phyloP scores from a whole-genome alignment of 2,329 filamentous ascomycete genomes.

The Calycina marina region DNA sequence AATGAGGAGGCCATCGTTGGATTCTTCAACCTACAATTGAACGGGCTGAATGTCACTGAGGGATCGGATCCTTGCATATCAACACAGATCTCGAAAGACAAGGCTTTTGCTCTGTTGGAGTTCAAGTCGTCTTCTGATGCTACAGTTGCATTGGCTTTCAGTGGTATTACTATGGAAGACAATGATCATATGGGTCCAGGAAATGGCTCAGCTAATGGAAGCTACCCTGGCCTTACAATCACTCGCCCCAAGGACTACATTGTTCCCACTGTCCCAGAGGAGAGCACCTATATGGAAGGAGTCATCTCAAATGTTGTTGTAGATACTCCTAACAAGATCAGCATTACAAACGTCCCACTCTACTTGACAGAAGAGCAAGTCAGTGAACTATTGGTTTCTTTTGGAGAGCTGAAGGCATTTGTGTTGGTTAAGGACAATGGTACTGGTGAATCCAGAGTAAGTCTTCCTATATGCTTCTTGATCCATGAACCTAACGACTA shows the following conservation, averaged over 20 bases:
- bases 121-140: slow-evolving; percentile 81
- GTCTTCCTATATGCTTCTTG: no score
- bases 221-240: slow-evolving; percentile 50
- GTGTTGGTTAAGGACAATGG: slow-evolving; percentile 74
- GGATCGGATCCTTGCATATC: slow-evolving; percentile 72
- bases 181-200: slow-evolving; percentile 35
- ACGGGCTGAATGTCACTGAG: slow-evolving; percentile 85
- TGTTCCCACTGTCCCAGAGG: slow-evolving; percentile 64
- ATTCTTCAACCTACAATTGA: slow-evolving; percentile 95
- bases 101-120: slow-evolving; percentile 73
- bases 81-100: slow-evolving; percentile 67
- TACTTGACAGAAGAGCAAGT: slow-evolving; percentile 89
- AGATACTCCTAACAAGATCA: slow-evolving; percentile 91
- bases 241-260: slow-evolving; percentile 94
- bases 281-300: slow-evolving; percentile 59
- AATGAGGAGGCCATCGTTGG: slow-evolving; percentile 62
- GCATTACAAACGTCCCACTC: slow-evolving; percentile 73
- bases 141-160: slow-evolving; percentile 78
- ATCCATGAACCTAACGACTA: no score
- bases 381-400: slow-evolving; percentile 74
- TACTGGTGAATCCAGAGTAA: slow-evolving; percentile 75
- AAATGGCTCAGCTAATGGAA: slow-evolving; percentile 36
- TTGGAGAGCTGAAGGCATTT: slow-evolving; percentile 88
- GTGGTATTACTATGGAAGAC: slow-evolving; percentile 78
- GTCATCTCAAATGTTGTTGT: slow-evolving; percentile 68